Base-by-base conservation (phyloP, 2,329 filamentous ascomycete genomes). In the Exophiala oligosperma region DNA sequence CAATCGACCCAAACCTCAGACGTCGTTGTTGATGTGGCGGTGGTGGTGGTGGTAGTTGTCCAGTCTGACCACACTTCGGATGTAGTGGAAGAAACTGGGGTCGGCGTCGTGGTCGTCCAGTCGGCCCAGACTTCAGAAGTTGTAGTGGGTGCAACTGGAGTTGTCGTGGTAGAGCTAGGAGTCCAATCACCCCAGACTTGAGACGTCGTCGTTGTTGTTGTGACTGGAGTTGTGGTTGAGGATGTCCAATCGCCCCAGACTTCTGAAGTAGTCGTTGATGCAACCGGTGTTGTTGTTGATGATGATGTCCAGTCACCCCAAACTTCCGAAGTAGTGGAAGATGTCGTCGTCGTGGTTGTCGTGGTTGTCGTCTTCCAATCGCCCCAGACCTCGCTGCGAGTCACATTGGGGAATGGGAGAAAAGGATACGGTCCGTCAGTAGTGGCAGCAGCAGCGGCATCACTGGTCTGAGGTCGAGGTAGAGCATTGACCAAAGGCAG, bases 401-500 rank as follows among this genome's bases (percentile, higher is more conserved):
- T 35, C 32, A 8, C 32, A 35, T 35, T 35, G 4, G 32, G 7
- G 8, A 11, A 35, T 5, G 32, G 32, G 32, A 11, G 32, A 35
- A 35, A 35, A 5, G 32, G 32, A 9, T 35, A 35, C 6, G 32
- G 46, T 28, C 46, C 26, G 24, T 48, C 46, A n/a, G 26, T 21
- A 4, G 40, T 3, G 17, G 46, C 46, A n/a, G 26, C 44, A 4
- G 40, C 7, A 26, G 46, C 8, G 17, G n/a, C 26, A 17, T 28
- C 26, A 9, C 9, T n/a, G 24, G 28, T 29, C n/a, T 55, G 53
- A 12, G 53, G 47, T 47, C 41, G 46, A 12, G 54, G 54, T 11
- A 57, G 49, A n/a, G 54, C 54, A 52, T n/a, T 35, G 8, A 49
- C 52, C 28, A 52, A 38, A 23, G 54, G 54, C 29, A 57, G 44